Evolutionary conservation across 768 basidiomycete species (phyloP), one percentile per base, ranked within the genome.

Genomic region (Termitomyces sp.): DNA sequence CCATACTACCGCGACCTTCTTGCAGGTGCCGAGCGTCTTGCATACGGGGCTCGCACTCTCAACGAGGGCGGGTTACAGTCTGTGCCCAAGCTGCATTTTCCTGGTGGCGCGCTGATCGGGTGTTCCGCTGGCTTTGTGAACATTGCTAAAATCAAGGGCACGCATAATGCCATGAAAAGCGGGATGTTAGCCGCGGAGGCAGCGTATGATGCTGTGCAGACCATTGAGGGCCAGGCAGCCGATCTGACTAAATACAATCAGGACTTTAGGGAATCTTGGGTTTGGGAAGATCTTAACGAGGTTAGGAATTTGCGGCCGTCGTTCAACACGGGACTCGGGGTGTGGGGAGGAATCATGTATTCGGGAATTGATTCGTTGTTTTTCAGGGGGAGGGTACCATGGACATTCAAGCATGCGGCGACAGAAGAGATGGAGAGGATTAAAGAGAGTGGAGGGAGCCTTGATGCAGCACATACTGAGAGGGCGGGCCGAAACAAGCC

Each of bases 121-220:
- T 98, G 95, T 71, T 88, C 93, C 0, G 97, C 95, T 1, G 96
- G 96, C 12, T 94, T 98, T 68, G 81, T 99, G 57, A 98, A 98
- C 72, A 81, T 97, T 11, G 88, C 95, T 14, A 98, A 97, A 73
- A 98, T 99, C 72, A 98, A 98, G 67, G 96, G 96, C 14, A 96
- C 95, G 0, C 97, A 98, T 68, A 98, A 95, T 57, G 94, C 96
- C 2, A 98, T 99, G 97, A 95, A 98, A 78, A 92, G 88, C 37
- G 97, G 97, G 28, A 98, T 98, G 88, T 77, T 98, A 19, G 96
- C 94, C 28, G 96, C 93, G 1, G 95, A 99, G 68, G 79, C 90
- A 0, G 91, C 91, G 0, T 93, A 77, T 61, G 77, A 84, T 5
- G 80, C 80, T 4, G 71, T 96, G 48, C 70, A 62, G 37, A 34